Conservation (phyloP, 768 basidiomycete genomes). For the Leccinum truebloodii region DNA sequence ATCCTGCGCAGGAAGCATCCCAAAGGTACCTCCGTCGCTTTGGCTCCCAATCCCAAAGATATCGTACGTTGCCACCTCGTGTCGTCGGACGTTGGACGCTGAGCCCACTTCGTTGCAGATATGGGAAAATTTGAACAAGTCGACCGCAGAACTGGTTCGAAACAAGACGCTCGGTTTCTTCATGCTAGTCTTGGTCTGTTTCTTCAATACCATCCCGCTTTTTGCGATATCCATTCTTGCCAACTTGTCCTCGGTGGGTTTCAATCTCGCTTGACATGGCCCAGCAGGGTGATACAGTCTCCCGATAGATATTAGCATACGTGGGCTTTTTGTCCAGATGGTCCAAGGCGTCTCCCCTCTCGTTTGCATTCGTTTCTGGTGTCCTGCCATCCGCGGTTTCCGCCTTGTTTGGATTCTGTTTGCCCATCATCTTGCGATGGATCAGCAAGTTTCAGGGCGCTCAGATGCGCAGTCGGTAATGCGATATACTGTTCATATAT, state of each 20-base stretch:
- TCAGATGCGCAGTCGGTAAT: constrained; percentile 33
- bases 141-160: constrained; percentile 61
- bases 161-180: constrained; percentile 77
- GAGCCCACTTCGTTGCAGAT: constrained; percentile 48
- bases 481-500: too few species aligned
- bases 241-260: constrained; percentile 77
- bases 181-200: constrained; percentile 77
- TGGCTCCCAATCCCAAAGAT: constrained; percentile 90
- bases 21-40: constrained; percentile 65
- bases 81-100: background rate
- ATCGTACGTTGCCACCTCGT: constrained; percentile 46
- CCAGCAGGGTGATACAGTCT: constrained; percentile 3
- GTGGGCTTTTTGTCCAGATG: constrained; percentile 77
- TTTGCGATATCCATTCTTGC: constrained; percentile 89
- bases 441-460: constrained; percentile 70
- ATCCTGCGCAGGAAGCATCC: constrained; percentile 67
- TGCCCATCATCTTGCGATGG: constrained; percentile 91
- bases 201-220: constrained; percentile 93
- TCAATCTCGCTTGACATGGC: constrained; percentile 1
- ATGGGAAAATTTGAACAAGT: constrained; percentile 87
- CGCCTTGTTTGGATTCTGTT: constrained; percentile 84
- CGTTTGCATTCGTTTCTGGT: constrained; percentile 89
- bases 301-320: constrained; percentile 44
- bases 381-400: constrained; percentile 89
- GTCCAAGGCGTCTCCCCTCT: constrained; percentile 56